Evolutionary conservation across 2,329 filamentous ascomycete genomes (phyloP), one percentile per base, ranked within the genome.

Genomic region (Claviceps sp.): DNA sequence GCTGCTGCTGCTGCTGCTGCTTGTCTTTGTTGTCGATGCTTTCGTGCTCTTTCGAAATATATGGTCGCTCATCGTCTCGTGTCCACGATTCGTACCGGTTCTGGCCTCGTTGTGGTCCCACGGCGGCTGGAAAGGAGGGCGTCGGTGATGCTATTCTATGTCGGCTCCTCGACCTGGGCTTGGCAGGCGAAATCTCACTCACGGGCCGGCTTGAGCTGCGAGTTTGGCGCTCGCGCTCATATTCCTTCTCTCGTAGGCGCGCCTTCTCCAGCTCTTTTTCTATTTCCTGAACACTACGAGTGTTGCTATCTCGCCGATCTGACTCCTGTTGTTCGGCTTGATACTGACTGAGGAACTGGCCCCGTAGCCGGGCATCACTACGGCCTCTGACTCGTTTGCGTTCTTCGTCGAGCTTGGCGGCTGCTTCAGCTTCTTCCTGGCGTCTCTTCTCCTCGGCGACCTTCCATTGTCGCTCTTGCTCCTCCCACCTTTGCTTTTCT

Each of bases 281-380:
- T 5, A 97, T 75, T 63, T 96, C 84, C 59, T 79, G 9, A 34
- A 34, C 79, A 56, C 75, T 78, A 55, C 74, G 79, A 64, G 91
- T 76, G 50, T 73, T 59, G 52, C 29, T 34, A 4, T 26, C 44
- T 14, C 37, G 40, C 17, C 50, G 45, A 17, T 53, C 61, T 62
- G 62, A 53, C 68, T 64, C 59, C 60, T 55, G 73, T 66, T 62
- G 81, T 58, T 88, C 83, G 20, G 83, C 81, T 64, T 88, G 85
- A 64, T 95, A 95, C 63, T 95, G 86, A 62, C 86, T 91, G 49
- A 95, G 76, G 59, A 84, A 90, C 62, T 95, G 89, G 2, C 89
- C 89, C 54, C 83, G 84, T 22, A 95, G 73, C 55, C 83, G 79
- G 39, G 76, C 74, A 59, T 89, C 83, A 60, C 79, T 83, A 54